Conservation (phyloP, 2,329 filamentous ascomycete genomes). For the Fusarium acutatum region DNA sequence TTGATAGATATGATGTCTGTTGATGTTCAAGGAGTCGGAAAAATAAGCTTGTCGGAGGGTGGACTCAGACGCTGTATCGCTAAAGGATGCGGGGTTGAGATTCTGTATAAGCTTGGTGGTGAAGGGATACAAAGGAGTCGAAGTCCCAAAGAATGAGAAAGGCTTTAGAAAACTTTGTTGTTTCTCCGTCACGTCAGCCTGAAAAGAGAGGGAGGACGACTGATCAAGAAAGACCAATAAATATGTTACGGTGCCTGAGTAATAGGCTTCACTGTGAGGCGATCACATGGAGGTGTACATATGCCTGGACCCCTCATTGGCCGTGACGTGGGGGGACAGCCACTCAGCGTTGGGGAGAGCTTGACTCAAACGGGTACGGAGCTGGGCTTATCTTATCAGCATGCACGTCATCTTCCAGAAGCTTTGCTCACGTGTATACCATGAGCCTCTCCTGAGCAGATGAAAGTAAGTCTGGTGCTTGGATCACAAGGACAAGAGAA, state of each 20-base stretch:
- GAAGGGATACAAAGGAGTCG: not conserved
- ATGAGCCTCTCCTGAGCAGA: not conserved
- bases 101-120: not conserved
- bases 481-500: constrained; percentile 12
- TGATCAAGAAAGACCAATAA: constrained; percentile 10
- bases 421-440: constrained; percentile 16
- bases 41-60: not conserved
- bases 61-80: not conserved
- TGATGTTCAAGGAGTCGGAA: not conserved
- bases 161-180: not conserved
- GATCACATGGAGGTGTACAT: constrained; percentile 43
- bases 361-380: not conserved
- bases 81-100: constrained; percentile 22
- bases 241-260: constrained; percentile 3
- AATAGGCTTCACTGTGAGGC: constrained; percentile 33
- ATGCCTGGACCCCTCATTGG: constrained; percentile 37
- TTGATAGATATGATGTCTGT: not conserved
- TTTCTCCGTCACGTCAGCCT: constrained; percentile 5
- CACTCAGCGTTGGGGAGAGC: constrained; percentile 2
- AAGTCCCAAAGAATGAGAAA: not conserved
- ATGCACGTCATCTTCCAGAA: constrained; percentile 30
- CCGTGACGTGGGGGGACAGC: not conserved
- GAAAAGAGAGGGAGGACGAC: constrained; percentile 1
- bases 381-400: constrained; percentile 24
- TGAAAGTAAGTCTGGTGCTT: constrained; percentile 5